Evolutionary conservation across 1,284 basidiomycete species (phyloP), one percentile per base, ranked within the genome.

Genomic region (Microbotryum silenes-acaulis): DNA sequence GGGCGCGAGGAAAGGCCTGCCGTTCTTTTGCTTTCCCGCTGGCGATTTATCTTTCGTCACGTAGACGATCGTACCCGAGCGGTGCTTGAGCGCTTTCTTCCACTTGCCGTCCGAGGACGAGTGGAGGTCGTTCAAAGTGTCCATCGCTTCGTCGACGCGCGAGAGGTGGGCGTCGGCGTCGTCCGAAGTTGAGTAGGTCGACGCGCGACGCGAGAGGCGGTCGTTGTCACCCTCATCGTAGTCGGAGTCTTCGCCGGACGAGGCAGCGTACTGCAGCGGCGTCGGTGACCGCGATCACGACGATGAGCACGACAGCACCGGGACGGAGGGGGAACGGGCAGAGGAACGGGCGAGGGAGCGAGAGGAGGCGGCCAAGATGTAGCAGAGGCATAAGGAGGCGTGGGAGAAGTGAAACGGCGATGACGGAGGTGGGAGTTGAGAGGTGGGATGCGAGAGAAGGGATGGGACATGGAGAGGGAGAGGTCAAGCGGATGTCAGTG

Each of bases 51-150:
- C 62, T 48, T 65, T 65, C 47, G 53, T 57, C 25, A 63, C 55
- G 37, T 63, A 62, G 45, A 70, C 69, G 21, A 60, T 46, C 44
- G 60, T 60, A 9, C 64, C 64, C 16, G 55, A 60, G 31, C 54
- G 57, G 46, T 68, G 64, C 31, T 61, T 59, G n/a, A 66, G 51
- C 2, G 63, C 63, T 14, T 58, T 57, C 54, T 68, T 66, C 69
- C 69, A 70, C 2, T 21, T 21, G 23, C 47, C 44, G 55, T 55
- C 54, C 29, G 60, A 23, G n/a, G 42, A 20, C 25, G 52, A 57
- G 50, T 65, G 64, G 16, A 62, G 37, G 46, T 55, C 58, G 31
- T 60, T 37, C n/a, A 65, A 51, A 20, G 61, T 62, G 42, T 49
- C 51, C 57, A 65, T 62, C 25, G 64, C 64, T 51, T 57, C 51